These are phyloP conservation scores for Termitomyces eurrhizus DNA, from an alignment of 768 basidiomycete species.

Conservation along the genomic window DNA sequence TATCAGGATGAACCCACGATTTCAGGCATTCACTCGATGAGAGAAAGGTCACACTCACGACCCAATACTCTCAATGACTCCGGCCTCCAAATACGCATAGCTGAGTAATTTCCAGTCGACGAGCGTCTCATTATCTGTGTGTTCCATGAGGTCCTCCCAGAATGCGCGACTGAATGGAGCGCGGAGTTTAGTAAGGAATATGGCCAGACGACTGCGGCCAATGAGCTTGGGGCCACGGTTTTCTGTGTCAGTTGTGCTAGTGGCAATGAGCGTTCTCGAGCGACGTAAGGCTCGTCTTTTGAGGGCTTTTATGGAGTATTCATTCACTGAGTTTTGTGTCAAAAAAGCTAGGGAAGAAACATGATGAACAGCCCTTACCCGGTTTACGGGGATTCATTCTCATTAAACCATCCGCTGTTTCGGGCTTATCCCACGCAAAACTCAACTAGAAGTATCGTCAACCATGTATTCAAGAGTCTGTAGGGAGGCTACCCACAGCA, in stretches of 20 bases:
- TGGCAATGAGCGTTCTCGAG: conserved; percentile 43
- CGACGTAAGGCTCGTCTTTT: conserved; percentile 55
- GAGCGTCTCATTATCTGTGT: conserved; percentile 51
- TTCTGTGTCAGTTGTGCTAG: conserved; percentile 45
- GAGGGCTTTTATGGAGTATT: conserved; percentile 45
- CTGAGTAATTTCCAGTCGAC: conserved; percentile 61
- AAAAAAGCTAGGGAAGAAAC: neutral
- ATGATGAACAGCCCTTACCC: conserved; percentile 29
- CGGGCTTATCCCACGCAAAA: conserved; percentile 71
- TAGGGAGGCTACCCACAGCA: conserved; percentile 39
- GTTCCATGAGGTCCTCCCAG: conserved; percentile 56
- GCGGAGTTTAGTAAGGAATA: conserved; percentile 34
- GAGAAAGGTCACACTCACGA: conserved; percentile 33
- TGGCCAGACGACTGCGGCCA: conserved; percentile 39
- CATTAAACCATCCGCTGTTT: conserved; percentile 64
- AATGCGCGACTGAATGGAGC: conserved; percentile 53
- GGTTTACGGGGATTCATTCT: conserved; percentile 64
- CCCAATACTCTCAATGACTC: conserved; percentile 54
- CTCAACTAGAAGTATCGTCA: conserved; percentile 40
- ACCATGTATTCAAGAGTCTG: too few species aligned
- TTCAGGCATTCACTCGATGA: neutral
- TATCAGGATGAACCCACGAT: conserved; percentile 17
- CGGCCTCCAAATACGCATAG: conserved; percentile 65
- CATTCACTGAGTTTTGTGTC: conserved; percentile 39
- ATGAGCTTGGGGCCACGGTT: conserved; percentile 31